phyloP scores from a whole-genome alignment of 2,329 filamentous ascomycete genomes.

The Calycina herbarum region DNA sequence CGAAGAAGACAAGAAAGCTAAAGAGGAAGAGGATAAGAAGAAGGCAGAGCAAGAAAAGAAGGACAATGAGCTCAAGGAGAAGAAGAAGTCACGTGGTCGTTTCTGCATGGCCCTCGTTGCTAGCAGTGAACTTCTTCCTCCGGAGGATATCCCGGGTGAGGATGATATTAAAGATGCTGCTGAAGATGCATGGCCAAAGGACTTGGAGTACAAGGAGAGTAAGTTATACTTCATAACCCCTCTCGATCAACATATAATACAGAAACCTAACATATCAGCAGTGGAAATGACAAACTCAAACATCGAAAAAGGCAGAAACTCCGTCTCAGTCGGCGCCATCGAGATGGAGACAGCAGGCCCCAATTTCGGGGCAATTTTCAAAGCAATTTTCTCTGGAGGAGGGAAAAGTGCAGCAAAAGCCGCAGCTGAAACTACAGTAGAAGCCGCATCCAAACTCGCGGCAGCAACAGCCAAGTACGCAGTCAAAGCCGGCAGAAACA shows the following conservation, averaged over 20 bases:
- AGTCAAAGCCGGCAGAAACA: not conserved
- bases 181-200: not conserved
- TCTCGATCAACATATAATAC: not conserved
- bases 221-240: not conserved
- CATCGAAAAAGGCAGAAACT: constrained; percentile 1
- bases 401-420: not conserved
- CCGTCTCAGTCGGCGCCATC: not conserved
- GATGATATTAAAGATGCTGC: not conserved
- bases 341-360: not conserved
- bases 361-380: not conserved
- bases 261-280: not conserved
- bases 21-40: not conserved
- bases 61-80: not conserved
- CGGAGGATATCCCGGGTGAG: not conserved
- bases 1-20: too few species aligned
- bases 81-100: not conserved
- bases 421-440: not conserved
- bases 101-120: constrained; percentile 1
- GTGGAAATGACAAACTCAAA: not conserved
- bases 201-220: not conserved
- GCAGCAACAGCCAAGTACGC: not conserved
- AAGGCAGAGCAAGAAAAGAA: not conserved
- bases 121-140: not conserved
- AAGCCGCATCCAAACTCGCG: not conserved
- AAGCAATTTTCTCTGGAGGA: not conserved